A percentile compares a stretch with the other conserved stretches of the same genome.
phyloP scores from a whole-genome alignment of 257 asterid species.

The Solanum etuberosum region DNA sequence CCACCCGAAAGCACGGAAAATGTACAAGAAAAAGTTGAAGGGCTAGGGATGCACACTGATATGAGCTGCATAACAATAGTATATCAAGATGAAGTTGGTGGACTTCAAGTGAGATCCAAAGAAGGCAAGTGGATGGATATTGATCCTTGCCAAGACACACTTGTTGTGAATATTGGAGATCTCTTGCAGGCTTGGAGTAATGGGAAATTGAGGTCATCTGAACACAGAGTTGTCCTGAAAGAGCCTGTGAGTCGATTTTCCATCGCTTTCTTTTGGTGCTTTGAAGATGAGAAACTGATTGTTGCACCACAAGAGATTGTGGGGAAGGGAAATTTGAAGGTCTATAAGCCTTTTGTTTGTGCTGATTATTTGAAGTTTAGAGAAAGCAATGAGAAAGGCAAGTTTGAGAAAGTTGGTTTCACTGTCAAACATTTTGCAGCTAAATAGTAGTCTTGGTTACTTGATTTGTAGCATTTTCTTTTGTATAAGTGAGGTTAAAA shows the following conservation, averaged over 20 bases:
- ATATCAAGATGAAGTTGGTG: slow-evolving; percentile 60
- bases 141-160: slow-evolving; percentile 41
- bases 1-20: slow-evolving; percentile 13
- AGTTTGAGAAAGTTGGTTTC: slow-evolving; percentile 67
- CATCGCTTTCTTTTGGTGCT: slow-evolving; percentile 69
- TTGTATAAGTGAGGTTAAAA: neutral
- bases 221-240: slow-evolving; percentile 54
- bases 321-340: slow-evolving; percentile 18
- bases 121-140: slow-evolving; percentile 59
- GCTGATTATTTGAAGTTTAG: slow-evolving; percentile 50
- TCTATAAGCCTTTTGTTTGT: slow-evolving; percentile 46
- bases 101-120: slow-evolving; percentile 51
- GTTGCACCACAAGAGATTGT: slow-evolving; percentile 46
- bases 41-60: slow-evolving; percentile 73
- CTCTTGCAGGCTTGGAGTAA: slow-evolving; percentile 79
- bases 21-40: slow-evolving; percentile 29
- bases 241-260: slow-evolving; percentile 40
- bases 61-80: slow-evolving; percentile 69
- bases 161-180: slow-evolving; percentile 68
- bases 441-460: neutral
- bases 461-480: neutral
- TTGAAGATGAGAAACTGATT: slow-evolving; percentile 54
- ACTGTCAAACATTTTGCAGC: slow-evolving; percentile 69
- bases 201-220: slow-evolving; percentile 48
- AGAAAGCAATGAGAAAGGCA: slow-evolving; percentile 50